A percentile compares a stretch with the other conserved stretches of the same genome.
Evolutionary conservation across 768 basidiomycete species (phyloP).

Genomic region (Lentinula sp.): DNA sequence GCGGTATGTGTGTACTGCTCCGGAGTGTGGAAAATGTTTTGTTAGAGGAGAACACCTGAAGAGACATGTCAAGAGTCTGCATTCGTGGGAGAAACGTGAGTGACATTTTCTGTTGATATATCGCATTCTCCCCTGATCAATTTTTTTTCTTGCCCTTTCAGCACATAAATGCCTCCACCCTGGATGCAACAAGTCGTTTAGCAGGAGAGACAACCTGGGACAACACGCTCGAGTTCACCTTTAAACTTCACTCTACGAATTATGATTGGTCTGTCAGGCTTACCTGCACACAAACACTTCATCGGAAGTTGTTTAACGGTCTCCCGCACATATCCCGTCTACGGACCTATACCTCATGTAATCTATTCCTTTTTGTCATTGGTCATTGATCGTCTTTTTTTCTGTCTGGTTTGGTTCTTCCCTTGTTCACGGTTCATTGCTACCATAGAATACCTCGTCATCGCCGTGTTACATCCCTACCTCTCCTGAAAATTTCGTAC

Average conservation of each 20-base stretch:
- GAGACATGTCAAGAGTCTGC: constrained; percentile 47
- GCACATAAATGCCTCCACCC: constrained; percentile 33
- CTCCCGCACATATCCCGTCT: no score
- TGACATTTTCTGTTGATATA: not conserved
- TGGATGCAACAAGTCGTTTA: constrained; percentile 39
- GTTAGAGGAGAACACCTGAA: constrained; percentile 52
- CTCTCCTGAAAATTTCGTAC: no score
- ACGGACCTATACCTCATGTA: no score
- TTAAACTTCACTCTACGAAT: not conserved
- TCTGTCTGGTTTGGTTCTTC: no score
- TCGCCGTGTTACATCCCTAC: no score
- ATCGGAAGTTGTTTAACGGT: no score
- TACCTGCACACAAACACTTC: no score
- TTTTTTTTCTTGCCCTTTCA: constrained; percentile 20
- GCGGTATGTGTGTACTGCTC: constrained; percentile 37
- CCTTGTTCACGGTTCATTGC: no score
- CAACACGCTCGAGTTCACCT: constrained; percentile 41
- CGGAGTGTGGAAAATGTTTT: constrained; percentile 49
- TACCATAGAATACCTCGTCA: no score
- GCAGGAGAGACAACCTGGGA: constrained; percentile 45
- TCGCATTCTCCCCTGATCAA: not conserved
- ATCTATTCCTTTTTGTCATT: no score
- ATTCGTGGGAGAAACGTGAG: constrained; percentile 53
- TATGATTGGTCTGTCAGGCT: no score
- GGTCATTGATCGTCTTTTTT: no score